These are phyloP conservation scores for Lentinula sp. DNA, from an alignment of 768 basidiomycete species.

Conservation along the genomic window DNA sequence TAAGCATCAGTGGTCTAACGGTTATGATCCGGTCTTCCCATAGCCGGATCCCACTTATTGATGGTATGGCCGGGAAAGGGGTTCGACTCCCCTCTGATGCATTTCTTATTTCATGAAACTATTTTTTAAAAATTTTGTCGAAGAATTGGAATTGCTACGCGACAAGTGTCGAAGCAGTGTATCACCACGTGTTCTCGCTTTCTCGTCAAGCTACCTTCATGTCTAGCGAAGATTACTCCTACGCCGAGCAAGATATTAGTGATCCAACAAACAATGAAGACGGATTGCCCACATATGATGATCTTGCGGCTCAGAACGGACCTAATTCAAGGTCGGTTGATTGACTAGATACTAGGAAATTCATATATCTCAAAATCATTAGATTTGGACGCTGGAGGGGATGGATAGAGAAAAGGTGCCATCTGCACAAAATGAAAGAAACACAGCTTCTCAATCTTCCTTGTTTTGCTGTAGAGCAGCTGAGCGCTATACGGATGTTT, in stretches of 20 bases:
- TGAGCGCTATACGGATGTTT: slow-evolving; percentile 68
- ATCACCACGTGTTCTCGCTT: neutral
- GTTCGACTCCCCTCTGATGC: slow-evolving; percentile 7
- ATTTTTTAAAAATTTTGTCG: neutral
- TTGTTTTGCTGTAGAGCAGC: slow-evolving; percentile 51
- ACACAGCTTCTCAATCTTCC: neutral
- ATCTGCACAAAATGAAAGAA: neutral
- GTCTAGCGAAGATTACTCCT: slow-evolving; percentile 14
- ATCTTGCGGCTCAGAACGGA: slow-evolving; percentile 68
- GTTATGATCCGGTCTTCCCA: slow-evolving; percentile 8
- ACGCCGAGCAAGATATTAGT: slow-evolving; percentile 39
- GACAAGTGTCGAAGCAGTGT: neutral
- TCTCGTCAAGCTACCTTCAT: slow-evolving; percentile 9
- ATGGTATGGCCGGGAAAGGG: slow-evolving; percentile 2
- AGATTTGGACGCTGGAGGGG: slow-evolving; percentile 84
- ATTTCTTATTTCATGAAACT: neutral
- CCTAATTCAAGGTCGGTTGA: slow-evolving; percentile 80
- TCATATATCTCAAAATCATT: slow-evolving; percentile 10
- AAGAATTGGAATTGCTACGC: neutral
- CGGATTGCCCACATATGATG: slow-evolving; percentile 73
- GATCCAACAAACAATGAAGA: slow-evolving; percentile 28
- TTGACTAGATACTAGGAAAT: slow-evolving; percentile 35
- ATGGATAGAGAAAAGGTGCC: slow-evolving; percentile 85
- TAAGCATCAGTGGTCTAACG: slow-evolving; percentile 6
- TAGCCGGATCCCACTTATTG: neutral